These are phyloP conservation scores for Raffaelea albimanens DNA, from an alignment of 2,329 filamentous ascomycete genomes.

Conservation along the genomic window DNA sequence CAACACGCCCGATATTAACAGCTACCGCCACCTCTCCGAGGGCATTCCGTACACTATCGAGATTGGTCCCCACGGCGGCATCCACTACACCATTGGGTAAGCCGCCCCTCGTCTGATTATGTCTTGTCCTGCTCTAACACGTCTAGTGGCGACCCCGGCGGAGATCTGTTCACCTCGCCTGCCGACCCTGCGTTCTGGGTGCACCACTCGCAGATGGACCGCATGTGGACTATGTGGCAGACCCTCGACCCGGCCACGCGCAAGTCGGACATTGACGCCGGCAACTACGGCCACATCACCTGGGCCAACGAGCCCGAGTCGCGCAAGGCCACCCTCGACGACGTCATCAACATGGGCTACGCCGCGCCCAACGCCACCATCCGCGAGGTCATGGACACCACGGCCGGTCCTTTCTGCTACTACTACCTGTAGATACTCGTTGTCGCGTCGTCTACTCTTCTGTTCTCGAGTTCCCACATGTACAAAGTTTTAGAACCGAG, in stretches of 20 bases:
- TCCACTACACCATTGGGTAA: conserved; percentile 21
- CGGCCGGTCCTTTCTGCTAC: conserved; percentile 21
- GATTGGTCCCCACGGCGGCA: conserved; percentile 22
- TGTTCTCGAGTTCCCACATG: too few species aligned
- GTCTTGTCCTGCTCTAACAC: conserved; percentile 13
- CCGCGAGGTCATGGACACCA: conserved; percentile 17
- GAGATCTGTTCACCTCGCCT: conserved; percentile 18
- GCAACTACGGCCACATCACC: conserved; percentile 16
- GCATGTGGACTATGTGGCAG: conserved; percentile 22
- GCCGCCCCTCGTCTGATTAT: neutral
- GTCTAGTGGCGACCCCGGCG: conserved; percentile 29
- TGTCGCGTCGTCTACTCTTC: too few species aligned
- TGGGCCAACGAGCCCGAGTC: conserved; percentile 5
- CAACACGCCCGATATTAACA: conserved; percentile 18
- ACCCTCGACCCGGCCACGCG: conserved; percentile 15
- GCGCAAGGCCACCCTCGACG: conserved; percentile 16
- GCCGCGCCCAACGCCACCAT: conserved; percentile 13
- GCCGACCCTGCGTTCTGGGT: conserved; percentile 20
- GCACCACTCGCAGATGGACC: conserved; percentile 21
- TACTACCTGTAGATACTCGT: conserved; percentile 14
- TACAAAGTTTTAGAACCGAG: too few species aligned
- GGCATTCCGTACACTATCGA: conserved; percentile 19
- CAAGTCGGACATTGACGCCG: conserved; percentile 17
- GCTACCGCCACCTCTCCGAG: conserved; percentile 26
- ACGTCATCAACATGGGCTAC: conserved; percentile 16